A percentile compares a stretch with the other conserved stretches of the same genome.
These are phyloP conservation scores for Lecanicillium sp. DNA, from an alignment of 2,329 filamentous ascomycete species.

Conservation along the genomic window DNA sequence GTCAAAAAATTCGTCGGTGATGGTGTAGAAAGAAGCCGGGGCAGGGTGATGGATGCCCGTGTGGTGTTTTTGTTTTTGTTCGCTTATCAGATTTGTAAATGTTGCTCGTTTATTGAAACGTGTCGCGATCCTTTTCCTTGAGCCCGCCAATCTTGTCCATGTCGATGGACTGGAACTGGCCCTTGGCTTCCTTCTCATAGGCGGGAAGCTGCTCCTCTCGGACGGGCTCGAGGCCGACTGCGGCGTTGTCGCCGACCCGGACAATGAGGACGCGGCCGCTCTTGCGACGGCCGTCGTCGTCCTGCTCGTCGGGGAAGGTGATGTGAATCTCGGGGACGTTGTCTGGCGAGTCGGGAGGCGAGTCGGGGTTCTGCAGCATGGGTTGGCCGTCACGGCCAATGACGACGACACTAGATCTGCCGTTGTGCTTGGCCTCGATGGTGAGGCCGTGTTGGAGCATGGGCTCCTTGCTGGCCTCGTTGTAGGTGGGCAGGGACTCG, in stretches of 20 bases:
- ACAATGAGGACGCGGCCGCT: constrained; percentile 89
- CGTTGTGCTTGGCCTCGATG: constrained; percentile 50
- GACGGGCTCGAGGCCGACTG: constrained; percentile 82
- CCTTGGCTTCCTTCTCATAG: constrained; percentile 74
- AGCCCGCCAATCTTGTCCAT: constrained; percentile 90
- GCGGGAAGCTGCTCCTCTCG: constrained; percentile 76
- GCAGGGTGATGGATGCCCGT: background rate
- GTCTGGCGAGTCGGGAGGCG: constrained; percentile 71
- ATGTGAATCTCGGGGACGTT: constrained; percentile 94
- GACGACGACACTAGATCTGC: constrained; percentile 65
- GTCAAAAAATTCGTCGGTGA: constrained; percentile 13
- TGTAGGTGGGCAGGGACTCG: constrained; percentile 63
- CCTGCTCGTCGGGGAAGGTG: constrained; percentile 94
- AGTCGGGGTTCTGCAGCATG: constrained; percentile 68
- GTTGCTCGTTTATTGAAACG: constrained; percentile 29
- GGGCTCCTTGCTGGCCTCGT: constrained; percentile 46
- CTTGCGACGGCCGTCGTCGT: constrained; percentile 73
- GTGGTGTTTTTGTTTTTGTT: constrained; percentile 4
- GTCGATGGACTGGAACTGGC: constrained; percentile 87
- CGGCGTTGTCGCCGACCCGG: constrained; percentile 77
- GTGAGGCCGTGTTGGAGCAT: constrained; percentile 51
- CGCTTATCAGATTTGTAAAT: background rate
- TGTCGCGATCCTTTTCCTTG: constrained; percentile 70
- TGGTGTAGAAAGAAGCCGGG: constrained; percentile 10
- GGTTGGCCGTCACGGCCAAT: constrained; percentile 71